Conservation (phyloP, 1,284 basidiomycete genomes). For the Cryptococcus sp. region DNA sequence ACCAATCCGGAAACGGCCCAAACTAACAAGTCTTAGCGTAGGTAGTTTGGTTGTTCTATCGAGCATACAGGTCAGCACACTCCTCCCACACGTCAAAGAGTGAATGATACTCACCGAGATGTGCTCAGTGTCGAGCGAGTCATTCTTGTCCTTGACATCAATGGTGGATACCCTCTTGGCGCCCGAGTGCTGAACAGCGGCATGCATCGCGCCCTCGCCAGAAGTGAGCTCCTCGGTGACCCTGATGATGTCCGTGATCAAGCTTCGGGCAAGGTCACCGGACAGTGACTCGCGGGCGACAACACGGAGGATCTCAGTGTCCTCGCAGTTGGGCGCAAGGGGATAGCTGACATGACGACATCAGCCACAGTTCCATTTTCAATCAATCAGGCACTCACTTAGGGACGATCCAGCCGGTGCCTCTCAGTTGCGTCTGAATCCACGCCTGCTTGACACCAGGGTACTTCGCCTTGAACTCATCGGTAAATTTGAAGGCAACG, state of each 20-base stretch:
- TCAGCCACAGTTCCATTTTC: background rate
- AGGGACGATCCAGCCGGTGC: slow-evolving; percentile 69
- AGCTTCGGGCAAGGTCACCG: slow-evolving; percentile 42
- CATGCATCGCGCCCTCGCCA: slow-evolving; percentile 33
- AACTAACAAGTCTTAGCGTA: slow-evolving; percentile 33
- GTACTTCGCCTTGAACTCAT: slow-evolving; percentile 68
- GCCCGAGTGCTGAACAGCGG: slow-evolving; percentile 24
- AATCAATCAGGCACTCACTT: slow-evolving; percentile 50
- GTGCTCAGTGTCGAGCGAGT: slow-evolving; percentile 25
- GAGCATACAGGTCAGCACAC: background rate
- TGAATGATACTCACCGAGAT: slow-evolving; percentile 23
- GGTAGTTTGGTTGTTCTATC: slow-evolving; percentile 27
- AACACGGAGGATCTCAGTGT: slow-evolving; percentile 78
- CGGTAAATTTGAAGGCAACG: slow-evolving; percentile 86
- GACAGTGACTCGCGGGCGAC: slow-evolving; percentile 71
- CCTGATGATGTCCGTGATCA: slow-evolving; percentile 46
- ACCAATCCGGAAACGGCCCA: background rate
- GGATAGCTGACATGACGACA: slow-evolving; percentile 59
- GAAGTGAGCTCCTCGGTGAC: slow-evolving; percentile 38
- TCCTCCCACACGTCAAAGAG: background rate
- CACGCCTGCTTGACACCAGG: slow-evolving; percentile 81
- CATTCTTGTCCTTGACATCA: slow-evolving; percentile 10
- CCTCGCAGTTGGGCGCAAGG: slow-evolving; percentile 68
- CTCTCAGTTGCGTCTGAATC: slow-evolving; percentile 65
- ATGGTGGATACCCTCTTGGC: slow-evolving; percentile 9